Conservation (phyloP, 306 rosid genomes). For the Quercus suber region DNA sequence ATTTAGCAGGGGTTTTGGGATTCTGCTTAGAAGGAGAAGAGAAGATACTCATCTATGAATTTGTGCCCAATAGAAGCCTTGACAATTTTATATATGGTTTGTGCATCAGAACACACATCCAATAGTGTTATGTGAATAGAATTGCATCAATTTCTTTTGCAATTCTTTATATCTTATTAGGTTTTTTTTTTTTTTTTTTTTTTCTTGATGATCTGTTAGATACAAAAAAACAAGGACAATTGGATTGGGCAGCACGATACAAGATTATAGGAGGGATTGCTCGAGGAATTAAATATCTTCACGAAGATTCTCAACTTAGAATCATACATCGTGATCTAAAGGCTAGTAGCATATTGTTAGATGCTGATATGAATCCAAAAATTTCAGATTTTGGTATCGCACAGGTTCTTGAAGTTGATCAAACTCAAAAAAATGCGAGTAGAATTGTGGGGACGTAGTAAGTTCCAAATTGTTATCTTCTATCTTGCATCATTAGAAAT, state of each 20-base stretch:
- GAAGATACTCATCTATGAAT: slow-evolving; percentile 24
- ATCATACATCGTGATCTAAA: slow-evolving; percentile 38
- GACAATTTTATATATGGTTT: slow-evolving; percentile 22
- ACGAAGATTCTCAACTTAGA: slow-evolving; percentile 27
- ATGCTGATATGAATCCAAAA: slow-evolving; percentile 25
- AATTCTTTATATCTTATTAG: not conserved
- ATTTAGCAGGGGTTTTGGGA: slow-evolving; percentile 15
- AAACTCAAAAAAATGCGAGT: slow-evolving; percentile 9
- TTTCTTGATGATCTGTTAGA: slow-evolving; percentile 1
- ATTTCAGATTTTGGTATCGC: slow-evolving; percentile 31
- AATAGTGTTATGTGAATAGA: not conserved
- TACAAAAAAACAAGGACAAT: not conserved
- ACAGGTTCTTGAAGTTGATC: slow-evolving; percentile 2
- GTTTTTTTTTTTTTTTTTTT: not conserved
- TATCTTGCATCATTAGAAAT: not conserved
- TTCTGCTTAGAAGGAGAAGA: slow-evolving; percentile 21
- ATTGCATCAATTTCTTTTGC: not conserved
- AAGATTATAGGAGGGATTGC: slow-evolving; percentile 31
- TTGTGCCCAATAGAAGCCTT: slow-evolving; percentile 26
- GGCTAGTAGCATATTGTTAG: slow-evolving; percentile 30
- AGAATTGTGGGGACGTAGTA: slow-evolving; percentile 15
- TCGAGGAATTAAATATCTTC: slow-evolving; percentile 30
- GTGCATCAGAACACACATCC: slow-evolving; percentile 8
- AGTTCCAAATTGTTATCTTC: not conserved
- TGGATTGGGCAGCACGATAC: slow-evolving; percentile 30